These are phyloP conservation scores for Brassica nigra DNA, from an alignment of 345 rosid genomes.

Conservation along the genomic window DNA sequence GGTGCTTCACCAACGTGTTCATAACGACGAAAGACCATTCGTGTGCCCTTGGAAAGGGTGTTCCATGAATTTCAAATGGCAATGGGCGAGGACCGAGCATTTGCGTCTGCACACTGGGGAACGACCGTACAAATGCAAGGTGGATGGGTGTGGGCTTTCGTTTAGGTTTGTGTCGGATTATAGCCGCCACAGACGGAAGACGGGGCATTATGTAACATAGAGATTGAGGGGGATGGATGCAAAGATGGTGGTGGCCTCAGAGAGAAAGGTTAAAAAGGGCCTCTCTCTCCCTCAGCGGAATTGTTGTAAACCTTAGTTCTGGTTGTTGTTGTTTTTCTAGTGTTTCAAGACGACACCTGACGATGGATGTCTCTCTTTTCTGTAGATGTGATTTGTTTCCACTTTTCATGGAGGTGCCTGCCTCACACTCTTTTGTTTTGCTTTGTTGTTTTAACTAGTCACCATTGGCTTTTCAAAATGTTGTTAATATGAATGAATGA, in stretches of 20 bases:
- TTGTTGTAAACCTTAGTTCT: constrained; percentile 10
- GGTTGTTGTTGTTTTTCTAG: background rate
- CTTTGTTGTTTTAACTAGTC: background rate
- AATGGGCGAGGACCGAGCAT: constrained; percentile 99
- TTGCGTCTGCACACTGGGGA: constrained; percentile 92
- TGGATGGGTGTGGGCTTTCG: constrained; percentile 75
- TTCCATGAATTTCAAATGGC: constrained; percentile 95
- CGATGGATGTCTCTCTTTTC: background rate
- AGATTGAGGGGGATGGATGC: background rate
- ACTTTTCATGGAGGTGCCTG: background rate
- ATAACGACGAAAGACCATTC: constrained; percentile 83
- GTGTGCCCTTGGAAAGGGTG: constrained; percentile 93
- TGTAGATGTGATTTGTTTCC: constrained; percentile 24
- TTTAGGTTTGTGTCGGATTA: constrained; percentile 96
- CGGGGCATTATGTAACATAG: constrained; percentile 66
- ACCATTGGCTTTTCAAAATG: constrained; percentile 12
- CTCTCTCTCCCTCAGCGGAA: background rate
- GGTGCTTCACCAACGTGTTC: constrained; percentile 84
- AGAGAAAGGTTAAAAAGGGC: background rate
- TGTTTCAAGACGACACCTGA: background rate
- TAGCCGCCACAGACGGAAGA: constrained; percentile 93
- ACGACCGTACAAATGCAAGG: constrained; percentile 83
- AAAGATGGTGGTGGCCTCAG: background rate
- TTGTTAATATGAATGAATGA: constrained; percentile 4
- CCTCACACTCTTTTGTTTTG: background rate